Percentiles rank a stretch among this genome's conserved stretches.
Conservation (phyloP, 139 green algal genomes). For the Chlorella sp. region DNA sequence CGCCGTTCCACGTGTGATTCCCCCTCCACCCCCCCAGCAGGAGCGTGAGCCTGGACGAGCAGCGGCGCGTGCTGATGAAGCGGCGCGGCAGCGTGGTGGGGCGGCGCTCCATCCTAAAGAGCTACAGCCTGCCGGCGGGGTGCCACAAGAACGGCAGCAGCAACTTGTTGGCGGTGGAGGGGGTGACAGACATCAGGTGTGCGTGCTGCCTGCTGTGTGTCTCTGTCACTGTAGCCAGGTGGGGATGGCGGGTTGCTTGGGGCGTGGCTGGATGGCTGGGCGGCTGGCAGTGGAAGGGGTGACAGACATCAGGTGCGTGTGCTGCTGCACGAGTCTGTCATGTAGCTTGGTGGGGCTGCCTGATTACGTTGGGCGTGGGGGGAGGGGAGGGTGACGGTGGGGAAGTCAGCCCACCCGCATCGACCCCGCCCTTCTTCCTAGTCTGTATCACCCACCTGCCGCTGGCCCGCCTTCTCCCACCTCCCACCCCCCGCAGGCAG, state of each 20-base stretch:
- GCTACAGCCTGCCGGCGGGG: constrained; percentile 38
- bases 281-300: constrained; percentile 50
- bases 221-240: neutral
- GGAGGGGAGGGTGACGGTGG: no score
- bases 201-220: no score
- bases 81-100: constrained; percentile 78
- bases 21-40: no score
- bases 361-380: neutral
- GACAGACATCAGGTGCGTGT: constrained; percentile 48
- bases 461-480: neutral
- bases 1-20: no score
- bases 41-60: constrained; percentile 56
- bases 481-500: constrained; percentile 9
- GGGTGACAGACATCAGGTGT: constrained; percentile 57
- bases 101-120: constrained; percentile 91
- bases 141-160: neutral
- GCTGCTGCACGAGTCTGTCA: neutral
- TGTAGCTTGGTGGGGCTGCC: neutral
- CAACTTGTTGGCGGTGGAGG: constrained; percentile 42
- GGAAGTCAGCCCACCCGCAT: no score
- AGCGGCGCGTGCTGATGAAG: constrained; percentile 68
- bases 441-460: neutral
- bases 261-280: neutral
- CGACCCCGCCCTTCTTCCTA: neutral
- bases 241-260: neutral